A percentile compares a stretch with the other conserved stretches of the same genome.
These are phyloP conservation scores for Cudoniella acicularis DNA, from an alignment of 495 filamentous ascomycete genomes.

Conservation along the genomic window DNA sequence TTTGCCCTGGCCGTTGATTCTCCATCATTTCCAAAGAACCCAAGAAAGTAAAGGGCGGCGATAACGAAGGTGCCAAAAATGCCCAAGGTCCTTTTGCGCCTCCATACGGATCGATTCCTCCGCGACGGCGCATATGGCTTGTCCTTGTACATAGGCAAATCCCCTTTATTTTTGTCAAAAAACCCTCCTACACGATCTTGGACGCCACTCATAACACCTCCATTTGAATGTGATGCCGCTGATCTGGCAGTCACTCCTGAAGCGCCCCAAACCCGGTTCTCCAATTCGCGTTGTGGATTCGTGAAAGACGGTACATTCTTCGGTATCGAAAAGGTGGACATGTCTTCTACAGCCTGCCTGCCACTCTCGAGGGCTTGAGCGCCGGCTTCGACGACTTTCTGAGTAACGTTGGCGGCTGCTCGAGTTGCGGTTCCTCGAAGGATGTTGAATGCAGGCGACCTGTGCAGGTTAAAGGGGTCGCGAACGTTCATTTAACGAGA, in stretches of 20 bases:
- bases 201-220: conserved; percentile 40
- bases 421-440: conserved; percentile 37
- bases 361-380: conserved; percentile 40
- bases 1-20: conserved; percentile 24
- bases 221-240: conserved; percentile 27
- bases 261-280: conserved; percentile 65
- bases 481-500: conserved; percentile 46
- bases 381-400: conserved; percentile 37
- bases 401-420: conserved; percentile 36
- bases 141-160: conserved; percentile 96
- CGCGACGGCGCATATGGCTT: conserved; percentile 73
- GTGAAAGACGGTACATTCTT: conserved; percentile 69
- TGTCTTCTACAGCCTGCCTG: conserved; percentile 42
- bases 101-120: conserved; percentile 42
- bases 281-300: conserved; percentile 61
- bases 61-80: conserved; percentile 47
- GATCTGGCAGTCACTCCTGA: conserved; percentile 30
- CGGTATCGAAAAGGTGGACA: conserved; percentile 61
- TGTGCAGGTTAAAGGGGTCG: conserved; percentile 48
- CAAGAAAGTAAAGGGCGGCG: conserved; percentile 54
- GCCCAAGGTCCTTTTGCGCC: conserved; percentile 50
- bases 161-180: conserved; percentile 45
- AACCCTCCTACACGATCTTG: conserved; percentile 40
- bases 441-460: conserved; percentile 41
- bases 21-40: conserved; percentile 42